These are phyloP conservation scores for Aspergillus sp. DNA, from an alignment of 2,329 filamentous ascomycete genomes.

Conservation along the genomic window DNA sequence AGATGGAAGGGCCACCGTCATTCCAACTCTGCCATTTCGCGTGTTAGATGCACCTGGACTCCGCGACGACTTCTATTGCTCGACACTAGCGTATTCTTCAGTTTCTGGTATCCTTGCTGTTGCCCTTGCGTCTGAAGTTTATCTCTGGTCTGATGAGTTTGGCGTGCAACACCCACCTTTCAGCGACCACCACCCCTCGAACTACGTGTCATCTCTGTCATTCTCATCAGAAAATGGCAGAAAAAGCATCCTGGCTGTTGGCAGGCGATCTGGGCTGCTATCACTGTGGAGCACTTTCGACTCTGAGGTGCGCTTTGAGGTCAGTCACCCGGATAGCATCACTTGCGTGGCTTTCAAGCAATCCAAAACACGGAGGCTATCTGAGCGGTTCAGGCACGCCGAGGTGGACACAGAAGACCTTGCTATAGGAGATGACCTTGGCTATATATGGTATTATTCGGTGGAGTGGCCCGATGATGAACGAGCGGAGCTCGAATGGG, in stretches of 20 bases:
- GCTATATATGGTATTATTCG: slow-evolving; percentile 82
- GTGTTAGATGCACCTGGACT: slow-evolving; percentile 84
- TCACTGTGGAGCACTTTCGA: slow-evolving; percentile 72
- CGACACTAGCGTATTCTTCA: slow-evolving; percentile 78
- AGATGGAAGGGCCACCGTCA: slow-evolving; percentile 36
- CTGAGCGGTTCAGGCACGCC: slow-evolving; percentile 46
- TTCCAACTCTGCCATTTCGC: slow-evolving; percentile 75
- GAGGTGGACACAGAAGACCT: slow-evolving; percentile 74
- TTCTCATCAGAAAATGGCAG: slow-evolving; percentile 79
- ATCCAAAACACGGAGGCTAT: slow-evolving; percentile 49
- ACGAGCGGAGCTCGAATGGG: slow-evolving; percentile 70
- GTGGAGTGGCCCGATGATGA: slow-evolving; percentile 71
- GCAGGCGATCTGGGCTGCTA: slow-evolving; percentile 72
- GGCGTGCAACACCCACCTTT: slow-evolving; percentile 63
- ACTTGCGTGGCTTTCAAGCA: slow-evolving; percentile 82
- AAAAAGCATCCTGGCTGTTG: slow-evolving; percentile 79
- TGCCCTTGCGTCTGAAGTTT: slow-evolving; percentile 74
- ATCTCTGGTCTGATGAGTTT: slow-evolving; percentile 79
- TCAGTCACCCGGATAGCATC: slow-evolving; percentile 68
- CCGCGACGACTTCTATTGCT: slow-evolving; percentile 96
- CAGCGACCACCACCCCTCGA: slow-evolving; percentile 47
- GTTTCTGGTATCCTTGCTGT: slow-evolving; percentile 76
- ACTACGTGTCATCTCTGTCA: slow-evolving; percentile 75
- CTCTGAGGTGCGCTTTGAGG: slow-evolving; percentile 67
- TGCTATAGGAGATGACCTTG: slow-evolving; percentile 78